A percentile compares a stretch with the other conserved stretches of the same genome.
Evolutionary conservation across 2,329 filamentous ascomycete species (phyloP).

Genomic region (Epichloe uncinata): DNA sequence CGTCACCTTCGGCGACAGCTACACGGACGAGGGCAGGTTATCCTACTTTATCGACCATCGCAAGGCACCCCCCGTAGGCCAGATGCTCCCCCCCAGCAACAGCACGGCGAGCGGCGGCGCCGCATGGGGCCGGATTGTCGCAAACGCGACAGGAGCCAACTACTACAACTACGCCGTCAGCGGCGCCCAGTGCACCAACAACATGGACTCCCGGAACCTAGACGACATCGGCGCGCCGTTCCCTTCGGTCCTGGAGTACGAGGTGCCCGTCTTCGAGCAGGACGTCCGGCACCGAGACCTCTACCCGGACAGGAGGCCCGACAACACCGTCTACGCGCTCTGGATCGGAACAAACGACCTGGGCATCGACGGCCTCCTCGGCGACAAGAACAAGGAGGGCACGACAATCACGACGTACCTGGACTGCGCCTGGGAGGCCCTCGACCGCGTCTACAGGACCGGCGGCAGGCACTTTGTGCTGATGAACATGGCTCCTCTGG

Average conservation of each 20-base stretch:
- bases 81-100: conserved; percentile 30
- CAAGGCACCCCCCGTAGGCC: conserved; percentile 50
- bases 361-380: conserved; percentile 51
- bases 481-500: conserved; percentile 53
- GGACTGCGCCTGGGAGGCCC: conserved; percentile 51
- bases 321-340: conserved; percentile 58
- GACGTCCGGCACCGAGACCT: conserved; percentile 28
- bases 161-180: conserved; percentile 58
- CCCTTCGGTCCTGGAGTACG: conserved; percentile 49
- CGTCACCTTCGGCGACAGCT: conserved; percentile 63
- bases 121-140: conserved; percentile 55
- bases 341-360: conserved; percentile 80
- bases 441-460: conserved; percentile 49
- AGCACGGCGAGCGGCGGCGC: conserved; percentile 51
- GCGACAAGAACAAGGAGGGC: conserved; percentile 44
- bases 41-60: conserved; percentile 50
- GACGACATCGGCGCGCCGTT: conserved; percentile 36
- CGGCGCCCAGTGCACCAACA: conserved; percentile 60
- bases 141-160: conserved; percentile 41
- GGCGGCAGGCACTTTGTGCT: conserved; percentile 61
- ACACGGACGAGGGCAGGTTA: conserved; percentile 58
- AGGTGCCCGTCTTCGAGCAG: conserved; percentile 42
- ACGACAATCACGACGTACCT: conserved; percentile 52
- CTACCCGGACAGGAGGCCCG: conserved; percentile 29
- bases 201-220: conserved; percentile 45